Evolutionary conservation across 2,329 filamentous ascomycete genomes (phyloP).

Genomic region (Stenocarpella maydis): DNA sequence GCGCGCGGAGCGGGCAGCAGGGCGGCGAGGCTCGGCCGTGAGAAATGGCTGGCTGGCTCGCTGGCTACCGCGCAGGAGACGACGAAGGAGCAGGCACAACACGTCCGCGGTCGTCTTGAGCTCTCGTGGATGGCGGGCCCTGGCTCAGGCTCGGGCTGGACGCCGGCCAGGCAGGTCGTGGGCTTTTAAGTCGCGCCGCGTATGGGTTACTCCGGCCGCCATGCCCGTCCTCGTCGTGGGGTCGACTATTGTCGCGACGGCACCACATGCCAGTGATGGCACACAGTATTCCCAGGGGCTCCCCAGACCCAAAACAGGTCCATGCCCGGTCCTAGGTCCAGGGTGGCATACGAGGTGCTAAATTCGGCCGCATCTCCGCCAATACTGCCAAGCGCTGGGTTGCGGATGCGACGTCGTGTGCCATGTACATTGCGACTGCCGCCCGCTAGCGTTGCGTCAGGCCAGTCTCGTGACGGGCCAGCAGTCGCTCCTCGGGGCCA

Average conservation of each 20-base stretch:
- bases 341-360: slow-evolving; percentile 4
- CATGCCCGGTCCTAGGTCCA: slow-evolving; percentile 1
- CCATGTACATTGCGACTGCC: slow-evolving; percentile 2
- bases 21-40: slow-evolving; percentile 39
- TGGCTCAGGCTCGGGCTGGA: no score
- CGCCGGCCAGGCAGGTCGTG: not conserved
- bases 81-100: not conserved
- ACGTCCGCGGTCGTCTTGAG: not conserved
- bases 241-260: slow-evolving; percentile 4
- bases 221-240: not conserved
- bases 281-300: slow-evolving; percentile 1
- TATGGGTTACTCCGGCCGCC: not conserved
- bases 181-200: not conserved
- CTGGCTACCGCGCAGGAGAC: not conserved
- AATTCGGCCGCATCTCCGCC: slow-evolving; percentile 27
- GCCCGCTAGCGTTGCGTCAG: slow-evolving; percentile 7
- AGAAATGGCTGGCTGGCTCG: slow-evolving; percentile 30
- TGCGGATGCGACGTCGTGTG: slow-evolving; percentile 15
- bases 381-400: slow-evolving; percentile 22
- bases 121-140: not conserved
- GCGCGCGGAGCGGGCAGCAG: slow-evolving; percentile 54
- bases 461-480: slow-evolving; percentile 17
- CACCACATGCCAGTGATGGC: no score
- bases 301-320: not conserved
- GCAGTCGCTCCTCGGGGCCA: slow-evolving; percentile 4